phyloP scores from a whole-genome alignment of 176 grass and related monocot genomes.

The Carex scoparia region DNA sequence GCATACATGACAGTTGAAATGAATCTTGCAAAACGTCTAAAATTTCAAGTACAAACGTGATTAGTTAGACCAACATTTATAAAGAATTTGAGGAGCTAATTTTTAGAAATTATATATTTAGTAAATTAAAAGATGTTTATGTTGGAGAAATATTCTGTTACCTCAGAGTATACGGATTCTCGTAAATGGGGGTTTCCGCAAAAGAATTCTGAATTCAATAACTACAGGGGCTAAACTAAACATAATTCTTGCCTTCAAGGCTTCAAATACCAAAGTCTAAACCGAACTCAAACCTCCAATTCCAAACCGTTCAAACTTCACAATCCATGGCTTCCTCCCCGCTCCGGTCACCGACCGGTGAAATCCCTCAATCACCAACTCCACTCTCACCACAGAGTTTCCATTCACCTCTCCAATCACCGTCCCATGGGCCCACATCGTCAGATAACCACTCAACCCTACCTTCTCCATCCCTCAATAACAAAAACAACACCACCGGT shows the following conservation, averaged over 20 bases:
- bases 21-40: too few species aligned
- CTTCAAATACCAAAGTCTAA: conserved; percentile 15
- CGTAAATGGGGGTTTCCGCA: too few species aligned
- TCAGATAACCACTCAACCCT: background rate
- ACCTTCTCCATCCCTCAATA: background rate
- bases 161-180: too few species aligned
- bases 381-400: conserved; percentile 22
- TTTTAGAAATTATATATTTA: too few species aligned
- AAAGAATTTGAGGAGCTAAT: too few species aligned
- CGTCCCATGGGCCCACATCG: conserved; percentile 29
- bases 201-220: background rate
- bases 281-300: background rate
- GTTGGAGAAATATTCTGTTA: too few species aligned
- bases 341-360: background rate
- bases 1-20: too few species aligned
- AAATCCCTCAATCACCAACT: conserved; percentile 4
- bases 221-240: background rate
- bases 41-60: too few species aligned
- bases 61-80: too few species aligned
- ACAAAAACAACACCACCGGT: background rate
- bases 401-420: conserved; percentile 37
- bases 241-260: background rate
- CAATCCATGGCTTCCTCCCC: conserved; percentile 1
- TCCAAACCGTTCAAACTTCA: background rate
- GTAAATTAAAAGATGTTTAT: too few species aligned